Percentiles rank a stretch among this genome's conserved stretches.
Evolutionary conservation across 495 filamentous ascomycete genomes (phyloP).

Genomic region (Trichoderma asperelloides): DNA sequence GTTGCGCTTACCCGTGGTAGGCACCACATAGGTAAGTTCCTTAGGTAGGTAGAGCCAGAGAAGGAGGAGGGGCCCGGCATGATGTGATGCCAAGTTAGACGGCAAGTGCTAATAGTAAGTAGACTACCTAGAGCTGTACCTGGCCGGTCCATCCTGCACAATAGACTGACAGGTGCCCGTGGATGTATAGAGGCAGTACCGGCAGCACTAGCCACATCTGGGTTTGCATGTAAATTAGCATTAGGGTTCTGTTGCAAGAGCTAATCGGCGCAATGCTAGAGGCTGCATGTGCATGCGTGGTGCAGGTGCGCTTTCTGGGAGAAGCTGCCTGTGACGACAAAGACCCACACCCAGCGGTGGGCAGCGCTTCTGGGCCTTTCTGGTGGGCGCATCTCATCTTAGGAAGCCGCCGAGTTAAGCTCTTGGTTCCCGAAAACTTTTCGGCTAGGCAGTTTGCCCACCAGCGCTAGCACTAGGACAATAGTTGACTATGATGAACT

Average conservation of each 20-base stretch:
- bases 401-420: slow-evolving; percentile 4
- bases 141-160: no score
- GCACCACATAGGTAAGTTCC: no score
- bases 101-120: no score
- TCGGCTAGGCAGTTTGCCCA: neutral
- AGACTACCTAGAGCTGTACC: no score
- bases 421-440: neutral
- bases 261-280: neutral
- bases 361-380: neutral
- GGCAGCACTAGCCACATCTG: no score
- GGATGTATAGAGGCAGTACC: no score
- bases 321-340: neutral
- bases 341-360: neutral
- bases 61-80: no score
- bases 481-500: neutral
- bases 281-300: neutral
- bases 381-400: slow-evolving; percentile 2
- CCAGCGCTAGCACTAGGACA: neutral
- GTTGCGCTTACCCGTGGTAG: no score
- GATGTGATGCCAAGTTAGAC: no score
- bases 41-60: no score
- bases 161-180: no score
- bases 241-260: neutral
- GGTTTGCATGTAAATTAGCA: neutral
- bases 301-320: neutral